These are phyloP conservation scores for Gentiana macrophylla DNA, from an alignment of 257 asterid species.

Conservation along the genomic window DNA sequence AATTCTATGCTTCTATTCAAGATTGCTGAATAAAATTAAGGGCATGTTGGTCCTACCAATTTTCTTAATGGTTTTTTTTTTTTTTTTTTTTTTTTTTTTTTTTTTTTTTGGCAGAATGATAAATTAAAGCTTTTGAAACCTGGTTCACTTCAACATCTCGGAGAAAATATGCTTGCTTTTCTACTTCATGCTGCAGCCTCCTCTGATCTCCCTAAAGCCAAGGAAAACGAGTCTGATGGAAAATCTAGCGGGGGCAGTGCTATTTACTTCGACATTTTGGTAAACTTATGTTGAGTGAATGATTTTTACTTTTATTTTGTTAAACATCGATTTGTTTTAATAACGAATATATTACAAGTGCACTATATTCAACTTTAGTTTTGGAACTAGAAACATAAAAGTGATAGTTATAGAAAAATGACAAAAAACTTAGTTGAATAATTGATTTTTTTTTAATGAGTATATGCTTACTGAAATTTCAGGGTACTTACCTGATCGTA, in stretches of 20 bases:
- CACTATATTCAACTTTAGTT: too few species aligned
- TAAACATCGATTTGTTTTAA: too few species aligned
- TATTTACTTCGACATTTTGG: constrained; percentile 86
- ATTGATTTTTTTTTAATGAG: constrained; percentile 3
- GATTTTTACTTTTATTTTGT: too few species aligned
- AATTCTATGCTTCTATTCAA: too few species aligned
- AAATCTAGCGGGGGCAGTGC: constrained; percentile 44
- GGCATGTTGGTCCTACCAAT: not conserved
- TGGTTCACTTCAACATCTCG: constrained; percentile 98
- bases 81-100: too few species aligned
- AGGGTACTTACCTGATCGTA: constrained; percentile 85
- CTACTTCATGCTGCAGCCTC: constrained; percentile 78
- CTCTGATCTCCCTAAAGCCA: constrained; percentile 50
- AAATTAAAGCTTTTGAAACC: constrained; percentile 69
- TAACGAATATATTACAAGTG: too few species aligned
- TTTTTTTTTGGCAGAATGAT: constrained; percentile 61
- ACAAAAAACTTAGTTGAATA: too few species aligned
- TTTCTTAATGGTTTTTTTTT: not conserved
- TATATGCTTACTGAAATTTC: constrained; percentile 16
- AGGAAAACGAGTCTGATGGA: constrained; percentile 27
- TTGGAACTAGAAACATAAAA: too few species aligned
- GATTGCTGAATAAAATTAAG: not conserved
- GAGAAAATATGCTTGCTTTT: constrained; percentile 94
- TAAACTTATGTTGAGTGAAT: constrained; percentile 13
- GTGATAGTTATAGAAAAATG: too few species aligned